Base-by-base conservation (phyloP, 441 rosid species). In the Eruca vesicaria region DNA sequence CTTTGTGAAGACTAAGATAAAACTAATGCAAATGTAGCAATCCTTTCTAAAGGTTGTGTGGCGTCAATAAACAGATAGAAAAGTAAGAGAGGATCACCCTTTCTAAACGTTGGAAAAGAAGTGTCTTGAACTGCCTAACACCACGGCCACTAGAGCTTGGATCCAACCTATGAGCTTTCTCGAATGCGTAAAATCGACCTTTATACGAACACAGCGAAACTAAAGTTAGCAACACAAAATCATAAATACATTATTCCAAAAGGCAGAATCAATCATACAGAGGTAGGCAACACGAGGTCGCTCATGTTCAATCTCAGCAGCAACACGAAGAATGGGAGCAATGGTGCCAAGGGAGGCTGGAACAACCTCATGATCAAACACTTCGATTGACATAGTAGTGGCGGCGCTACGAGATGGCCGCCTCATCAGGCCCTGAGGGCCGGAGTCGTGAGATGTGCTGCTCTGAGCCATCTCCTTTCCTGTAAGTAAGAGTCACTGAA, bases 231-330 rank as follows among this genome's bases (percentile, higher is more conserved):
- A 32, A 28, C 48, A 58, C 6, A 71, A 50, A 26, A 31, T 3
- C 6, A 50, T 2, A 18, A 48, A 28, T 28, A 57, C 48, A 12
- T 29, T 35, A 36, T 18, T 2, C 20, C 4, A 8, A 23, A 19
- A 43, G 59, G 61, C 62, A 65, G 23, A 61, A 58, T 28, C 32
- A 41, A 31, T 38, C 86, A 65, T 82, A 96, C 98, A 96, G 64
- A 94, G 96, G 73, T 92, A 96, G 45, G 98, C 93, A 16, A 94
- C 98, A 20, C 99, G 98, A 74, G 99, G 98, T 14, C 98, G 97
- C 80, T 94, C 98, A 33, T 84, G 81, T 73, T 93, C 89, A 80
- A 96, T 90, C 85, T 96, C 99, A 8, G 81, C 84, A 59, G 99
- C 98, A 50, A 92, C 84, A 63, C 97, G 98, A 59, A 96, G 97